Evolutionary conservation across 257 asterid species (phyloP).

Genomic region (Ehretia macrophylla): DNA sequence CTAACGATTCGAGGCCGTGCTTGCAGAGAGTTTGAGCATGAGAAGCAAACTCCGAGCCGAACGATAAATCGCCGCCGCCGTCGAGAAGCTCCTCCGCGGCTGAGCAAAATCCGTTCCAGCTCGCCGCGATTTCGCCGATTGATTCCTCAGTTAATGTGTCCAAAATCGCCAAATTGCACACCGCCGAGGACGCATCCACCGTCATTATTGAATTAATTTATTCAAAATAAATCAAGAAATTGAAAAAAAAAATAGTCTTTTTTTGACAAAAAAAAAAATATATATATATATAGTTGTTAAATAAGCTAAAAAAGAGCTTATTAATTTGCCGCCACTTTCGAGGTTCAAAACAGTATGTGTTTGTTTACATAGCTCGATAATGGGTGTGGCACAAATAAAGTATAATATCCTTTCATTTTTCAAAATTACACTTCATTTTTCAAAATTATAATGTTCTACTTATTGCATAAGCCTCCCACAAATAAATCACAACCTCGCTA

Average conservation of each 20-base stretch:
- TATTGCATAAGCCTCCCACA: too few species aligned
- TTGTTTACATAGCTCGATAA: too few species aligned
- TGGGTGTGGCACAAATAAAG: too few species aligned
- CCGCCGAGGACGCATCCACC: slow-evolving; percentile 36
- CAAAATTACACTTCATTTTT: too few species aligned
- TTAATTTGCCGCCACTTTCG: slow-evolving; percentile 36
- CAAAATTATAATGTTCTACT: too few species aligned
- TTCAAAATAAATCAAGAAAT: background rate
- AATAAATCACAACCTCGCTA: too few species aligned
- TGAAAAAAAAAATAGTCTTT: background rate
- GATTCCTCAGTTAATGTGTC: slow-evolving; percentile 50
- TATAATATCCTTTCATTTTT: too few species aligned
- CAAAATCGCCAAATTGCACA: slow-evolving; percentile 48
- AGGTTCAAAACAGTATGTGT: background rate
- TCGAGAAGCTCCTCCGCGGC: slow-evolving; percentile 45
- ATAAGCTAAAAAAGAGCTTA: background rate
- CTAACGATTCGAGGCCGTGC: slow-evolving; percentile 60
- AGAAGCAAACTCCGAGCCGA: slow-evolving; percentile 36
- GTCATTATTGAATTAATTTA: slow-evolving; percentile 32
- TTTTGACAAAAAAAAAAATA: too few species aligned
- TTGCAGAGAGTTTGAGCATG: slow-evolving; percentile 45
- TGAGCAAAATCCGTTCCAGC: slow-evolving; percentile 68
- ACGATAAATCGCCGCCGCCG: slow-evolving; percentile 41
- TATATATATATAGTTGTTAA: too few species aligned
- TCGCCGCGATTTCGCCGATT: slow-evolving; percentile 41